Base-by-base conservation (phyloP, 169 alveolate genomes). In the Besnoitia besnoiti region DNA sequence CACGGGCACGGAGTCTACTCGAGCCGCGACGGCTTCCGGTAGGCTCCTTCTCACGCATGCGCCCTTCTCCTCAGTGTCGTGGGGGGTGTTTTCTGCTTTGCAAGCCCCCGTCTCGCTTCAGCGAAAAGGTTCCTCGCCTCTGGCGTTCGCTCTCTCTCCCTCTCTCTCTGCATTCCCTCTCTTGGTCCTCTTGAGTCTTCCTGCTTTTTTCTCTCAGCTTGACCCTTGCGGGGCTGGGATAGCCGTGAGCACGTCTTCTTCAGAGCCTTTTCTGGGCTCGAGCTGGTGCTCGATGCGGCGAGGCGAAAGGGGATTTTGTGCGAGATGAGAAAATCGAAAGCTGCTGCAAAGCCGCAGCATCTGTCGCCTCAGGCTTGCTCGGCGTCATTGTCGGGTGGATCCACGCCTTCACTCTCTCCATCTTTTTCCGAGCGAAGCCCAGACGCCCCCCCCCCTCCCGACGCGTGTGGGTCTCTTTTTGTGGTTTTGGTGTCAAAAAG, bases 1-100 rank as follows among this genome's bases (percentile, higher is more conserved):
- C 94, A 89, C 73, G 95, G 95, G n/a, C 91, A 88, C 33, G 95
- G 95, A 5, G 91, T 93, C 0, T 91, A 91, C 44, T 82, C 91
- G n/a, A 55, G 85, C 37, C 49, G 76, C 14, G 94, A 91, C 49
- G 94, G 94, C 85, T 47, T 91, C 76, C 61, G 91, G 94, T 91
- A 90, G 37, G 87, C n/a, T 27, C n/a, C 85, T 67, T 21, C 39
- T 10, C 24, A 10, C 80, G 8, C 42, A 10, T 39, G 7, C 59
- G n/a, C 39, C 59, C 21, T 37, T 44, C 87, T 39, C 87, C 87
- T 1, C n/a, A n/a, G n/a, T n/a, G n/a, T n/a, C n/a, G n/a, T n/a
- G n/a, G n/a, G n/a, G n/a, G n/a, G n/a, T n/a, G n/a, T 21, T 77
- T 39, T 77, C 35, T 37, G 35, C 59, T 39, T 19, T 35, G 37